Percentiles rank a stretch among this genome's conserved stretches.
Conservation (phyloP, 164 flowering plant species). For the Euptelea pleiosperma region DNA sequence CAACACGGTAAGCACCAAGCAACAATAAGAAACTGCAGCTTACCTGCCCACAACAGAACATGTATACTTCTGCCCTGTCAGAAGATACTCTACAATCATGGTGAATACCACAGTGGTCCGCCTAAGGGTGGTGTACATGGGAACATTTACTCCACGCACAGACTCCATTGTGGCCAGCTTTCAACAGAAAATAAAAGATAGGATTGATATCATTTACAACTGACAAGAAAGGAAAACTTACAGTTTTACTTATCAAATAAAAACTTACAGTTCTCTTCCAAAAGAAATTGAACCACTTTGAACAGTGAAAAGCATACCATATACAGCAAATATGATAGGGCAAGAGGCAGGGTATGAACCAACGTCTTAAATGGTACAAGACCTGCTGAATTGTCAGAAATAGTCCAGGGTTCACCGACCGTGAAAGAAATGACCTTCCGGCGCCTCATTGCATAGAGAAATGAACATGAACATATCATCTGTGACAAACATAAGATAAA, state of each 20-base stretch:
- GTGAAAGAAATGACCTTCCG: constrained; percentile 62
- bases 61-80: constrained; percentile 60
- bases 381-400: constrained; percentile 24
- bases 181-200: background rate
- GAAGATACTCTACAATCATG: constrained; percentile 68
- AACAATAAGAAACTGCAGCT: constrained; percentile 5
- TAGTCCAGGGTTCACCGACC: constrained; percentile 31
- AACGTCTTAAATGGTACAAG: constrained; percentile 54
- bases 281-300: background rate
- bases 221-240: constrained; percentile 2
- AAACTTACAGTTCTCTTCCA: background rate
- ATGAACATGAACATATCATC: constrained; percentile 54
- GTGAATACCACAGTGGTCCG: constrained; percentile 85
- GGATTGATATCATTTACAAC: background rate
- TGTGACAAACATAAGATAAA: constrained; percentile 22
- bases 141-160: constrained; percentile 78
- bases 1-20: constrained; percentile 1
- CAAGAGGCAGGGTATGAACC: constrained; percentile 61
- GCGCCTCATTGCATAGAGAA: constrained; percentile 62
- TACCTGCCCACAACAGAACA: constrained; percentile 61
- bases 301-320: constrained; percentile 53
- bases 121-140: constrained; percentile 92
- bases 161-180: constrained; percentile 86
- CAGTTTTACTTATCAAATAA: no score
- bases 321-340: constrained; percentile 62